Percentiles rank a stretch among this genome's conserved stretches.
Conservation (phyloP, 106 monocot species). For the Triglochin maritima region DNA sequence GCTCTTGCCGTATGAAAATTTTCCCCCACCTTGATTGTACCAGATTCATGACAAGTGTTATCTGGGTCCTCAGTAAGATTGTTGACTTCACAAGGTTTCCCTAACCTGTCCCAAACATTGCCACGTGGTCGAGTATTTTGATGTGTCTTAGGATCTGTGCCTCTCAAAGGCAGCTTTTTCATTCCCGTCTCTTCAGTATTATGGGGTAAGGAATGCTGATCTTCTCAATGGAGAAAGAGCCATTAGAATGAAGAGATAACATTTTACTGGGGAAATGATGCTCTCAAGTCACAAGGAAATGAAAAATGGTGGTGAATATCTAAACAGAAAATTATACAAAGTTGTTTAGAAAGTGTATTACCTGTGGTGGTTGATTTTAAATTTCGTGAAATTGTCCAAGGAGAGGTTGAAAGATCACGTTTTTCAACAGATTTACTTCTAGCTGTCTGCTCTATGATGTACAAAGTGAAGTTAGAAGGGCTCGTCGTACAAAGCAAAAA, state of each 20-base stretch:
- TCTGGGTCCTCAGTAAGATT: conserved; percentile 1
- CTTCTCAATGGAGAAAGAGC: conserved; percentile 24
- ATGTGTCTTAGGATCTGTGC: conserved; percentile 8
- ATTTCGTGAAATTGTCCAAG: conserved; percentile 17
- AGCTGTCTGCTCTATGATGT: conserved; percentile 41
- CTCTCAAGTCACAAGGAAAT: no score
- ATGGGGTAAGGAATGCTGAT: conserved; percentile 8
- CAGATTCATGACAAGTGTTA: neutral
- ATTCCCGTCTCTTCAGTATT: conserved; percentile 8
- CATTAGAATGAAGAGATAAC: no score
- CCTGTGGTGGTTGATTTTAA: conserved; percentile 34
- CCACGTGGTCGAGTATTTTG: conserved; percentile 27
- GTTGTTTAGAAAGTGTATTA: conserved; percentile 8
- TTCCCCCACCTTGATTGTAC: conserved; percentile 6
- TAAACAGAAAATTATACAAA: no score
- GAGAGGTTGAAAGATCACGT: conserved; percentile 12
- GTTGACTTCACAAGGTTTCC: conserved; percentile 40
- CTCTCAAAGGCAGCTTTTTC: conserved; percentile 19
- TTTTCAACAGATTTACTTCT: conserved; percentile 17
- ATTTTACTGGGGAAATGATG: no score
- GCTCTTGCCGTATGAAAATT: conserved; percentile 3
- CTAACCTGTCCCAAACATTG: conserved; percentile 92
- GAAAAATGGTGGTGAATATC: no score
- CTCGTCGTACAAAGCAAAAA: conserved; percentile 3
- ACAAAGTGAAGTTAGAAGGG: conserved; percentile 33